A percentile compares a stretch with the other conserved stretches of the same genome.
phyloP scores from a whole-genome alignment of 2,329 filamentous ascomycete genomes.

The Cercospora berteroae region DNA sequence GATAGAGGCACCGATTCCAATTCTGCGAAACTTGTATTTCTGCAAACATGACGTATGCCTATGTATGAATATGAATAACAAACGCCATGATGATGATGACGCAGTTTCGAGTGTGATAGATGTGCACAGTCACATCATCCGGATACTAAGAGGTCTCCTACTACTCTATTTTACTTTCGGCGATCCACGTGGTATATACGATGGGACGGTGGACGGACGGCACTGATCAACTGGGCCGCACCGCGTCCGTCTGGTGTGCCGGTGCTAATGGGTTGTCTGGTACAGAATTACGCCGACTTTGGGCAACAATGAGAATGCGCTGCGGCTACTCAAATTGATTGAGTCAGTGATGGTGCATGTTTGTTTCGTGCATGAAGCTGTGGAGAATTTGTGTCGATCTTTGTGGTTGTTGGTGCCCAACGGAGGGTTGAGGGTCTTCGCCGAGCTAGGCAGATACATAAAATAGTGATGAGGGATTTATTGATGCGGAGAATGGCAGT shows the following conservation, averaged over 20 bases:
- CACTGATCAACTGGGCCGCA: not conserved
- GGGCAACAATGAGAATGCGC: not conserved
- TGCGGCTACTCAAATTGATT: not conserved
- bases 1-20: not conserved
- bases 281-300: not conserved
- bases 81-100: not conserved
- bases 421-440: not conserved
- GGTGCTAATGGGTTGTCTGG: not conserved
- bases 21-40: not conserved
- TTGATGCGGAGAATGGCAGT: not conserved
- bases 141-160: too few species aligned
- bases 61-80: slow-evolving; percentile 3
- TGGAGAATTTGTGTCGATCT: not conserved
- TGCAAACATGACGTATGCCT: not conserved
- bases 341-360: not conserved
- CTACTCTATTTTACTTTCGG: not conserved
- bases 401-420: not conserved
- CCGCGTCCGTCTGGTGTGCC: not conserved
- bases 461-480: not conserved
- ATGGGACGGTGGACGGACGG: not conserved
- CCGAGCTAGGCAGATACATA: not conserved
- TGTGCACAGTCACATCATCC: too few species aligned
- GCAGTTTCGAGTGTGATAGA: not conserved
- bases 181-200: not conserved
- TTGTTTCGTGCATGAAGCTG: not conserved